These are phyloP conservation scores for Gnomoniopsis smithogilvyi DNA, from an alignment of 2,329 filamentous ascomycete genomes.

Conservation along the genomic window DNA sequence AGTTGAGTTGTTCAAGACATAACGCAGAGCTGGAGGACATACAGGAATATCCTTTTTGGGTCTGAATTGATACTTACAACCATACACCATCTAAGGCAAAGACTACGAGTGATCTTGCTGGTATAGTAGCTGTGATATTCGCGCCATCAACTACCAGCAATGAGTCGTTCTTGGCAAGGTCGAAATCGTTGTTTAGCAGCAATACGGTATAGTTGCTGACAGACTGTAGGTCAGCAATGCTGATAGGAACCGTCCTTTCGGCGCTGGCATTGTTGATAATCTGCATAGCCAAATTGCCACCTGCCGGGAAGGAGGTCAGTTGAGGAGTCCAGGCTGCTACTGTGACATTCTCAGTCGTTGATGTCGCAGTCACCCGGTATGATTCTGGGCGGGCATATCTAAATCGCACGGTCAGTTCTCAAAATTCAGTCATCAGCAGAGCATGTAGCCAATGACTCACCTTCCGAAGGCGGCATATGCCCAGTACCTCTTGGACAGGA, in stretches of 20 bases:
- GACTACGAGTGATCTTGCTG: conserved; percentile 5
- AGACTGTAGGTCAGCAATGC: not conserved
- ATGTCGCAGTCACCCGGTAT: conserved; percentile 6
- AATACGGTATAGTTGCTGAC: conserved; percentile 6
- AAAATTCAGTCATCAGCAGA: not conserved
- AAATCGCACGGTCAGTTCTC: not conserved
- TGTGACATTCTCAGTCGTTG: conserved; percentile 6
- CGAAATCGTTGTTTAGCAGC: conserved; percentile 7
- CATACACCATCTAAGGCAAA: conserved; percentile 6
- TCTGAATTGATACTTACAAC: not conserved
- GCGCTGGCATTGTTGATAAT: conserved; percentile 16
- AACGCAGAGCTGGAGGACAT: not conserved
- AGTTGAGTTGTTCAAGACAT: not conserved
- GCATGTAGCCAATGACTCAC: not conserved
- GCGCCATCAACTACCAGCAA: conserved; percentile 2
- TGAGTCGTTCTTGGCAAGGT: not conserved
- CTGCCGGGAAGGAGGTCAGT: conserved; percentile 4
- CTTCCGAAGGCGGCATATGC: conserved; percentile 11
- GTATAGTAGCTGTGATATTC: conserved; percentile 4
- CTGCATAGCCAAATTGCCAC: conserved; percentile 15
- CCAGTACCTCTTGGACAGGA: conserved; percentile 10
- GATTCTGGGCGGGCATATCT: conserved; percentile 16
- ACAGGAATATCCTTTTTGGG: not conserved
- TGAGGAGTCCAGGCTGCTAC: conserved; percentile 10
- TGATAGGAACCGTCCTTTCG: not conserved